These are phyloP conservation scores for Vitis rotundifolia DNA, from an alignment of 164 flowering plant genomes.

Conservation along the genomic window DNA sequence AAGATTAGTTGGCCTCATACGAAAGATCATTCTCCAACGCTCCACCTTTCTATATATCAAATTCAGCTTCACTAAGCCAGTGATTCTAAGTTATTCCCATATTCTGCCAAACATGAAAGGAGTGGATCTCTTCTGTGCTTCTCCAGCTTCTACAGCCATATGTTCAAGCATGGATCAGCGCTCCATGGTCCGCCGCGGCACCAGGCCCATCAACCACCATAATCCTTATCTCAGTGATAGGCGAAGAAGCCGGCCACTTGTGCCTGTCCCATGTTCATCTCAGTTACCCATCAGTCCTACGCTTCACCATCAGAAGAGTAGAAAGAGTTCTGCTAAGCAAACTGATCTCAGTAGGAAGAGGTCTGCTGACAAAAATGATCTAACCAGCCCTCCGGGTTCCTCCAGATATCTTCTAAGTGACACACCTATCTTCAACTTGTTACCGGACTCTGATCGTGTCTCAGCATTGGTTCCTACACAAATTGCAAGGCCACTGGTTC, in stretches of 20 bases:
- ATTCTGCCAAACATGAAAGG: slow-evolving; percentile 50
- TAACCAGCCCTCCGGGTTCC: slow-evolving; percentile 41
- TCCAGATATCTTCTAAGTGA: slow-evolving; percentile 59
- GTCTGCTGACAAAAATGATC: slow-evolving; percentile 37
- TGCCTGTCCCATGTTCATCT: slow-evolving; percentile 34
- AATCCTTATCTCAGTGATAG: slow-evolving; percentile 24
- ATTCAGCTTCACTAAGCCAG: slow-evolving; percentile 9
- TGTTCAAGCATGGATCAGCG: slow-evolving; percentile 57
- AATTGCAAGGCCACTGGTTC: not conserved
- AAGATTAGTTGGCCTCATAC: slow-evolving; percentile 17
- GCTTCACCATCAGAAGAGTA: slow-evolving; percentile 29
- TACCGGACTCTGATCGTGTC: slow-evolving; percentile 27
- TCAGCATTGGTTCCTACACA: slow-evolving; percentile 3
- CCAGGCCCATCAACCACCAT: slow-evolving; percentile 30
- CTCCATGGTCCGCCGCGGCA: slow-evolving; percentile 44
- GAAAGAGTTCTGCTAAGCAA: slow-evolving; percentile 28
- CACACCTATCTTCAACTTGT: slow-evolving; percentile 31
- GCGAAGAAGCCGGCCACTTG: not conserved
- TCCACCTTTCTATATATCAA: not conserved
- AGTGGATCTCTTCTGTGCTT: slow-evolving; percentile 67
- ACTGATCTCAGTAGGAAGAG: slow-evolving; percentile 37
- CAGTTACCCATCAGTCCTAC: slow-evolving; percentile 44
- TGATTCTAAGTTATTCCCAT: not conserved
- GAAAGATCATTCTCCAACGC: slow-evolving; percentile 11
- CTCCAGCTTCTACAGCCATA: slow-evolving; percentile 84